Conservation (phyloP, 805 yeast genomes). For the Yamadazyma paraphyllophila region DNA sequence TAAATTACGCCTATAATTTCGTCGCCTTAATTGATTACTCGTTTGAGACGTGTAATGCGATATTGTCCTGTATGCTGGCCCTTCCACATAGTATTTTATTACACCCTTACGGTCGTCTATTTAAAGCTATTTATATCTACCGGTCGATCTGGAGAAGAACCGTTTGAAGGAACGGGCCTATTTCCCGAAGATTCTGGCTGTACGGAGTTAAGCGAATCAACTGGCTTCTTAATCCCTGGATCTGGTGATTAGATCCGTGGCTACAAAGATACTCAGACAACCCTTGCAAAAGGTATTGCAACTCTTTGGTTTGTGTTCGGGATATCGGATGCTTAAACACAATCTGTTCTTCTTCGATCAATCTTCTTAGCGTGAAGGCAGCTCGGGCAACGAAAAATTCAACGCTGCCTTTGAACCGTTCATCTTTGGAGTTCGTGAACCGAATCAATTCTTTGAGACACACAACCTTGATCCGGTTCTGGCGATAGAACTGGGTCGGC, state of each 20-base stretch:
- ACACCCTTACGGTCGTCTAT: too few relatives aligned
- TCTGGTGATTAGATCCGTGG: background rate
- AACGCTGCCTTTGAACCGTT: constrained; percentile 19
- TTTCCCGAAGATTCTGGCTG: background rate
- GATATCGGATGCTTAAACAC: constrained; percentile 65
- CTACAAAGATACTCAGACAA: constrained; percentile 4
- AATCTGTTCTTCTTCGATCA: constrained; percentile 60
- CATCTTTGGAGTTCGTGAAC: constrained; percentile 22
- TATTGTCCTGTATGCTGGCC: background rate
- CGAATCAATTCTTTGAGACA: constrained; percentile 56
- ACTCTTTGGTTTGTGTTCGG: constrained; percentile 60
- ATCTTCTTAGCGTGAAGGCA: constrained; percentile 60
- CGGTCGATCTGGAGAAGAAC: background rate
- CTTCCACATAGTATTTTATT: too few relatives aligned
- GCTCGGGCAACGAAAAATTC: constrained; percentile 53
- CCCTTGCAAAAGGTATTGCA: constrained; percentile 48
- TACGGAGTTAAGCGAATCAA: background rate
- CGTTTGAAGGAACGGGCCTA: background rate
- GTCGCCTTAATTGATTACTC: background rate
- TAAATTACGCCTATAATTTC: too few relatives aligned
- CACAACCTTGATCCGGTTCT: constrained; percentile 47
- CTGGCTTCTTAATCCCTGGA: background rate
- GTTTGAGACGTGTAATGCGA: background rate
- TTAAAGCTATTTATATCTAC: too few relatives aligned
- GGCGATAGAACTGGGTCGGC: constrained; percentile 41